phyloP scores from a whole-genome alignment of 2,329 filamentous ascomycete species.

The Colletotrichum graminicola region DNA sequence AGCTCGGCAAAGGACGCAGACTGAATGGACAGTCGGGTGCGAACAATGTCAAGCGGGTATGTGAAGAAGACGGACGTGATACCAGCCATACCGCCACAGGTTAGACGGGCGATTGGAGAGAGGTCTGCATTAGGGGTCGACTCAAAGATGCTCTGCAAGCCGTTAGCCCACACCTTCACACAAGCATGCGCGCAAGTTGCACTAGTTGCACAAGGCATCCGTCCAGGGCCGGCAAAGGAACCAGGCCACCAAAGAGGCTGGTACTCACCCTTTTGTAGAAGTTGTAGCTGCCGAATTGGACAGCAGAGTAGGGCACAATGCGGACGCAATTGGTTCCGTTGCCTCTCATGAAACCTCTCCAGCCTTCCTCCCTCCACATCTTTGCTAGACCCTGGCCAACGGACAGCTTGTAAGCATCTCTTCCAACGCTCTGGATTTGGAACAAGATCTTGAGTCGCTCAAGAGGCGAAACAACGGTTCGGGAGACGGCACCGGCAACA shows the following conservation, averaged over 20 bases:
- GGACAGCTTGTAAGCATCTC: slow-evolving; percentile 93
- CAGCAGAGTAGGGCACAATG: slow-evolving; percentile 97
- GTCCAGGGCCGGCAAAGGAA: neutral
- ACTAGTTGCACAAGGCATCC: neutral
- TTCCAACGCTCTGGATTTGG: slow-evolving; percentile 90
- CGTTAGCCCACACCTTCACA: slow-evolving; percentile 24
- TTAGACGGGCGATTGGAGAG: slow-evolving; percentile 77
- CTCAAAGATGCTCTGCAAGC: slow-evolving; percentile 78
- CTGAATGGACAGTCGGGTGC: slow-evolving; percentile 95
- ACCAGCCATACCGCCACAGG: slow-evolving; percentile 92
- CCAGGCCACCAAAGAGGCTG: neutral
- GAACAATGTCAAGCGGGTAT: slow-evolving; percentile 97
- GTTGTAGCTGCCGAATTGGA: slow-evolving; percentile 98
- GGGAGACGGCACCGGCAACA: slow-evolving; percentile 94
- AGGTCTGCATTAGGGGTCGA: slow-evolving; percentile 79
- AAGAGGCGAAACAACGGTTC: slow-evolving; percentile 95
- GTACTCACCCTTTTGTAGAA: slow-evolving; percentile 86
- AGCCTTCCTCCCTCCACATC: slow-evolving; percentile 98
- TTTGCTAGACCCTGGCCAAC: slow-evolving; percentile 90
- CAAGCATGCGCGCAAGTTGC: neutral
- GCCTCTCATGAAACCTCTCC: slow-evolving; percentile 96
- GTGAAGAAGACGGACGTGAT: slow-evolving; percentile 96
- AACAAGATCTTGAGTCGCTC: slow-evolving; percentile 98
- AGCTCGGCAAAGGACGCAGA: slow-evolving; percentile 93
- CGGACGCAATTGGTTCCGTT: slow-evolving; percentile 99